phyloP scores from a whole-genome alignment of 1,139 yeast genomes.

The Oligophagozyma castellii region DNA sequence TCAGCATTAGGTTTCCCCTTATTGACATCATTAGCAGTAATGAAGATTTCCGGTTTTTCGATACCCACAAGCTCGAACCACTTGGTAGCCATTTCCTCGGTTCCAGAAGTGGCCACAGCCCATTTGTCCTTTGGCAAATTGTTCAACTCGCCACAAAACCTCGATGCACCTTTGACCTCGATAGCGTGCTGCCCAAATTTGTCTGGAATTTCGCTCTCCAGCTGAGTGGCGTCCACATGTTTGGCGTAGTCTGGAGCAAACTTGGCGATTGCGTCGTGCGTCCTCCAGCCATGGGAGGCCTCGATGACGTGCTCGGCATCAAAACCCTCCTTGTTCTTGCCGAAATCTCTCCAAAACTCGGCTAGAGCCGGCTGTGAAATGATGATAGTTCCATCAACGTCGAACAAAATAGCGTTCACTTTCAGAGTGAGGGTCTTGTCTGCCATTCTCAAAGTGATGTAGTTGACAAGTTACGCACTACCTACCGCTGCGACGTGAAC shows the following conservation, averaged over 20 bases:
- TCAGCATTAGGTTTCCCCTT: constrained; percentile 78
- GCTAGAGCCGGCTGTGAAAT: constrained; percentile 55
- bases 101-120: constrained; percentile 83
- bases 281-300: constrained; percentile 74
- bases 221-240: constrained; percentile 48
- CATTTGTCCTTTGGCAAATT: constrained; percentile 37
- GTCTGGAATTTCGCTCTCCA: constrained; percentile 62
- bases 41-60: constrained; percentile 54
- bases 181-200: constrained; percentile 57
- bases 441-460: no score
- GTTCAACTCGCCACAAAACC: constrained; percentile 31
- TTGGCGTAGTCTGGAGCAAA: constrained; percentile 66
- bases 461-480: no score
- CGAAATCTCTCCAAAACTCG: constrained; percentile 66
- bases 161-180: constrained; percentile 66
- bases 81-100: constrained; percentile 59
- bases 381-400: constrained; percentile 67
- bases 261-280: constrained; percentile 60
- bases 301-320: constrained; percentile 57
- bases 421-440: constrained; percentile 21
- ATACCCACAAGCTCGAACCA: constrained; percentile 62
- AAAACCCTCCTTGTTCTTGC: constrained; percentile 54
- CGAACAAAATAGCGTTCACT: constrained; percentile 42
- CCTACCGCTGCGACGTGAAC: no score
- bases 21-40: constrained; percentile 65